Evolutionary conservation across 148 eudicot genomes (phyloP).

Genomic region (Chenopodium suecicum): DNA sequence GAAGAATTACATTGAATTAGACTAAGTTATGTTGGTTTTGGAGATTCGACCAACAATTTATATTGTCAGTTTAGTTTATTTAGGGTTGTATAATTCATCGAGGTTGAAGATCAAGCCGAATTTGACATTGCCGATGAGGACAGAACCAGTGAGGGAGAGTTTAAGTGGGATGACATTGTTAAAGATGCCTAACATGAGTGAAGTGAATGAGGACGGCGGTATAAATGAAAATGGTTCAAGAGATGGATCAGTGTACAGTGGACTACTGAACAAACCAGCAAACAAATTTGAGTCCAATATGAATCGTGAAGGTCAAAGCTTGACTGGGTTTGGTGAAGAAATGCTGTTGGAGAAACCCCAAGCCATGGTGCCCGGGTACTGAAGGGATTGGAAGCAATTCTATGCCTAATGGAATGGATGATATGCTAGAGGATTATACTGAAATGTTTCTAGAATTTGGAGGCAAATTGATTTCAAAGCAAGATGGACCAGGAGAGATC

Average conservation of each 20-base stretch:
- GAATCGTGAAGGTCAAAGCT: slow-evolving; percentile 11
- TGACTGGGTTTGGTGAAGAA: slow-evolving; percentile 25
- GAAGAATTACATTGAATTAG: no score
- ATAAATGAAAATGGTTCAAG: slow-evolving; percentile 27
- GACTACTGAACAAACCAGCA: slow-evolving; percentile 19
- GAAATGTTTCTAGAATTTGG: slow-evolving; percentile 29
- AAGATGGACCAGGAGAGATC: slow-evolving; percentile 30
- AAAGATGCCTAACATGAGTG: slow-evolving; percentile 61
- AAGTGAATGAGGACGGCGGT: slow-evolving; percentile 25
- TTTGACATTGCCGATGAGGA: slow-evolving; percentile 60
- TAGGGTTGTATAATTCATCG: slow-evolving; percentile 27
- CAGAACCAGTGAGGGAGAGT: slow-evolving; percentile 54
- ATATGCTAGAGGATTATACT: slow-evolving; percentile 13
- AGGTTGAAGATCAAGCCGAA: slow-evolving; percentile 57
- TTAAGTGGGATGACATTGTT: slow-evolving; percentile 78
- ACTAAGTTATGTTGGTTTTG: no score
- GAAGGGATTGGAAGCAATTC: slow-evolving; percentile 25
- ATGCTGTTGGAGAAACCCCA: slow-evolving; percentile 50
- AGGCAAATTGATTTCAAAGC: slow-evolving; percentile 23
- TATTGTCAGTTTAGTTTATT: no score
- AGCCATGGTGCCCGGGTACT: slow-evolving; percentile 22
- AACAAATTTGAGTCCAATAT: not conserved
- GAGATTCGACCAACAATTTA: no score
- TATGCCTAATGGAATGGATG: slow-evolving; percentile 25
- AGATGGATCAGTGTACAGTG: slow-evolving; percentile 21